These are phyloP conservation scores for Penicillium aurantiogriseum DNA, from an alignment of 2,329 filamentous ascomycete species.

Conservation along the genomic window DNA sequence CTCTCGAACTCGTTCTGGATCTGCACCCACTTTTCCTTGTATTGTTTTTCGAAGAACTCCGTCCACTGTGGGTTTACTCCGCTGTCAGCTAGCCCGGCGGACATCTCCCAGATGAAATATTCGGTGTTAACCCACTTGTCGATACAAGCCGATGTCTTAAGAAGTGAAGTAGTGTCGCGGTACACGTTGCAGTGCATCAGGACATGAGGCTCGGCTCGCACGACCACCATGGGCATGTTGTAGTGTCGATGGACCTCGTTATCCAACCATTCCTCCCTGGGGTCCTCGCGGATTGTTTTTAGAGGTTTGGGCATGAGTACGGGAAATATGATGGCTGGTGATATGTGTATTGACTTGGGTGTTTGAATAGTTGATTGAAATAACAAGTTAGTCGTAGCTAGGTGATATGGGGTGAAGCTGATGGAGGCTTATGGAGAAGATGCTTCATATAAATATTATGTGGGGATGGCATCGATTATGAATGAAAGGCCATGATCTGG, in stretches of 20 bases:
- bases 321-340: not conserved
- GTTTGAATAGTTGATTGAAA: not conserved
- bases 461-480: not conserved
- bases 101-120: conserved; percentile 8
- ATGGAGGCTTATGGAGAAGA: not conserved
- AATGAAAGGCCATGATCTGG: not conserved
- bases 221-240: not conserved
- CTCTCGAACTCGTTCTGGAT: not conserved
- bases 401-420: not conserved
- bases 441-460: not conserved
- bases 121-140: conserved; percentile 5
- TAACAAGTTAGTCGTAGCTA: not conserved
- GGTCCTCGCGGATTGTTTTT: not conserved
- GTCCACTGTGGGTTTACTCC: not conserved
- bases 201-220: not conserved
- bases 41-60: not conserved
- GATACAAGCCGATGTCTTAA: not conserved
- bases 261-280: not conserved
- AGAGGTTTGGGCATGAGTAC: not conserved
- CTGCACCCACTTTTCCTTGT: not conserved
- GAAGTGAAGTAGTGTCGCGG: not conserved
- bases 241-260: conserved; percentile 1
- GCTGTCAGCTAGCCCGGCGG: conserved; percentile 1
- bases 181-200: not conserved
- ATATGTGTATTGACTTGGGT: not conserved